Conservation (phyloP, 2,329 filamentous ascomycete genomes). For the Triangularia verruculosa region DNA sequence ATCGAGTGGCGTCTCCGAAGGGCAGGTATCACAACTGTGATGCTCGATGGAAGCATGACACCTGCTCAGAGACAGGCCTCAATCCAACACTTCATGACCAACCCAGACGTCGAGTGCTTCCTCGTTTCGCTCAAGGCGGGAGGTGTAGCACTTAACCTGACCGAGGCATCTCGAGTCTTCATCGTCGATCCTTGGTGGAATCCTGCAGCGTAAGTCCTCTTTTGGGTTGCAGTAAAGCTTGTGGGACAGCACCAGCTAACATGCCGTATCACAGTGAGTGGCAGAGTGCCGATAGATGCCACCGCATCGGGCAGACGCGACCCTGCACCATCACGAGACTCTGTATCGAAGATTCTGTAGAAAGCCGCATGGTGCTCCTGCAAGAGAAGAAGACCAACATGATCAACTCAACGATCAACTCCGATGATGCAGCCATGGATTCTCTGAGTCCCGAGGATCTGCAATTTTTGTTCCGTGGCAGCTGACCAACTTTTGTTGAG, state of each 20-base stretch:
- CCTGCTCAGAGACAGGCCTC: constrained; percentile 88
- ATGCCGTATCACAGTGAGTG: constrained; percentile 58
- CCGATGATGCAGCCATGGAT: constrained; percentile 87
- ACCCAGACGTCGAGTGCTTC: constrained; percentile 91
- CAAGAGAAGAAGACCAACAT: constrained; percentile 99
- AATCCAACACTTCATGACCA: constrained; percentile 95
- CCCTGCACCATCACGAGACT: constrained; percentile 92
- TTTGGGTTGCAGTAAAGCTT: not conserved
- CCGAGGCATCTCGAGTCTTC: constrained; percentile 90
- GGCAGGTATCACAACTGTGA: constrained; percentile 96
- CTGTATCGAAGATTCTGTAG: constrained; percentile 95
- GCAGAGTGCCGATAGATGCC: constrained; percentile 92
- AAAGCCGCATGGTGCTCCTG: constrained; percentile 89
- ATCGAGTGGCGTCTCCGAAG: constrained; percentile 95
- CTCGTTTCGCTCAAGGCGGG: constrained; percentile 94
- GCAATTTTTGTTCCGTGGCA: constrained; percentile 90
- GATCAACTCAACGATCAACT: constrained; percentile 96
- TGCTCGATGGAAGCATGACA: constrained; percentile 97
- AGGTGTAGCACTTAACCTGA: constrained; percentile 91
- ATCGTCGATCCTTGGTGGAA: constrained; percentile 99
- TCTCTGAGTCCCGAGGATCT: constrained; percentile 87
- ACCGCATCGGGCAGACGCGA: constrained; percentile 91
- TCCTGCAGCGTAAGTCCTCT: constrained; percentile 66
- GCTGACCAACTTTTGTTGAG: constrained; percentile 29
- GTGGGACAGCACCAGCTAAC: constrained; percentile 14